Evolutionary conservation across 306 rosid genomes (phyloP).

Genomic region (Vigna nakashimae): DNA sequence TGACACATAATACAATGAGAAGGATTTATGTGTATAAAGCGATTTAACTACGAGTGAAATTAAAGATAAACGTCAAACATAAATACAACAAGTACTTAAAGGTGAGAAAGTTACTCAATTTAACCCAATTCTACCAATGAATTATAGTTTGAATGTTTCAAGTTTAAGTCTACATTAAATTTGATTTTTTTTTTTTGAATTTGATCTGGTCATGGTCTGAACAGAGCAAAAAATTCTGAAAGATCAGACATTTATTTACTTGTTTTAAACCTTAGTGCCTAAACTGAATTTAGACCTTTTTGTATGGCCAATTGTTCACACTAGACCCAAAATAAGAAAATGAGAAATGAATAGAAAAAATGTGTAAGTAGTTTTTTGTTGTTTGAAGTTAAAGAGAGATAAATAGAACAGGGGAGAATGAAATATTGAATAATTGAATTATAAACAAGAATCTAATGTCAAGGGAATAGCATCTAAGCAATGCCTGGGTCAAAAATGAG

Average conservation of each 20-base stretch:
- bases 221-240: neutral
- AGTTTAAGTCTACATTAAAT: neutral
- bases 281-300: too few relatives aligned
- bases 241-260: neutral
- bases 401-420: neutral
- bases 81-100: neutral
- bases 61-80: too few relatives aligned
- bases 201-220: neutral
- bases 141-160: neutral
- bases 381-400: neutral
- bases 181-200: neutral
- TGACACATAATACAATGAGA: neutral
- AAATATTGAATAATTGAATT: slow-evolving; percentile 40
- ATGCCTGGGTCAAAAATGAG: slow-evolving; percentile 49
- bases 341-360: neutral
- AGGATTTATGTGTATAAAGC: neutral
- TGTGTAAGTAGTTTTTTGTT: neutral
- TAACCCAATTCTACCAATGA: neutral
- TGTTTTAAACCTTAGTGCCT: neutral
- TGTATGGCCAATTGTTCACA: neutral
- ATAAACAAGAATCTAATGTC: slow-evolving; percentile 46
- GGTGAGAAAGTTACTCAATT: neutral
- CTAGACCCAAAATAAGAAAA: neutral
- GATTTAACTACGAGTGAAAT: too few relatives aligned
- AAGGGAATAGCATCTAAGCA: slow-evolving; percentile 44